A percentile compares a stretch with the other conserved stretches of the same genome.
Conservation (phyloP, 805 yeast genomes). For the Pichia cephalocereana region DNA sequence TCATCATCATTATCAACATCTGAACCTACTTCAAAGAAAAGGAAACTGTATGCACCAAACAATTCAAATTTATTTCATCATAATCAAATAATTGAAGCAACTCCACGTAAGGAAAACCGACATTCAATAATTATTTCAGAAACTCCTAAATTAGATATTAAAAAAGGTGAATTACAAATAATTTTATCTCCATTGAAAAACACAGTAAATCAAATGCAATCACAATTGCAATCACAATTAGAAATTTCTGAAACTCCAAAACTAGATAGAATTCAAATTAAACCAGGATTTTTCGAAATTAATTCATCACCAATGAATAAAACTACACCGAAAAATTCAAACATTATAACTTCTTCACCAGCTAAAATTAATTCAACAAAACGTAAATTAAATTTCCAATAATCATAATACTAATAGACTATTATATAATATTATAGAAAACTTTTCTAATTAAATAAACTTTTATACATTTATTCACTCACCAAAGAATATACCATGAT, state of each 20-base stretch:
- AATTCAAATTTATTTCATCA: slow-evolving; percentile 1
- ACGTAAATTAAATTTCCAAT: slow-evolving; percentile 16
- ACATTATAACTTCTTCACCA: background rate
- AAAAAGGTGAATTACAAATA: too few species aligned
- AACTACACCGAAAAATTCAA: too few species aligned
- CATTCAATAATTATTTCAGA: background rate
- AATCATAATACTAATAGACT: background rate
- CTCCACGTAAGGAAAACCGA: slow-evolving; percentile 10
- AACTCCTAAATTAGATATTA: background rate
- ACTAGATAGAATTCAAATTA: slow-evolving; percentile 8
- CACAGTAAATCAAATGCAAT: background rate
- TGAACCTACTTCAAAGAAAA: slow-evolving; percentile 2
- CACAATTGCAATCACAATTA: background rate
- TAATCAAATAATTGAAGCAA: slow-evolving; percentile 14
- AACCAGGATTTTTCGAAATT: slow-evolving; percentile 11
- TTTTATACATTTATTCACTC: slow-evolving; percentile 24
- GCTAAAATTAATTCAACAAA: background rate
- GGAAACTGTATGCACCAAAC: slow-evolving; percentile 20
- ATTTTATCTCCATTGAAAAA: background rate
- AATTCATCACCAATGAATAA: slow-evolving; percentile 16
- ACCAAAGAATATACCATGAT: slow-evolving; percentile 66
- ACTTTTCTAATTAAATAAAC: slow-evolving; percentile 1
- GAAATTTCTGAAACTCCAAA: slow-evolving; percentile 4
- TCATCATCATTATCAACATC: background rate
- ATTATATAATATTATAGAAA: background rate